Conservation (phyloP, 2,329 filamentous ascomycete species). For the Kalmusia sp. region DNA sequence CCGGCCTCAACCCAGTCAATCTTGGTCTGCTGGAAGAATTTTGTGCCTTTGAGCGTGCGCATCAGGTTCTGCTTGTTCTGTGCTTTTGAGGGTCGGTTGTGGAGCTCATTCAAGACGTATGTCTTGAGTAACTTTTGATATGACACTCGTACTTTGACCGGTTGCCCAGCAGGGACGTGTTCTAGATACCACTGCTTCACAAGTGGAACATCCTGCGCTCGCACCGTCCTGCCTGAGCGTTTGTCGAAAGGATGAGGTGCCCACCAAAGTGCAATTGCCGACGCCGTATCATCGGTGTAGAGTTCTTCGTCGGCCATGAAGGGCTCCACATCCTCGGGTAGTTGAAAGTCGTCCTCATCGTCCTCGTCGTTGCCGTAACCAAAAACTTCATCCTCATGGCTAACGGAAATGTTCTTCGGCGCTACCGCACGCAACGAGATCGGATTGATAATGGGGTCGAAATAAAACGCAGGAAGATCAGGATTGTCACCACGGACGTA, state of each 20-base stretch:
- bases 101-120: conserved; percentile 93
- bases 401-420: conserved; percentile 89
- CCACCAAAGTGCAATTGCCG: conserved; percentile 97
- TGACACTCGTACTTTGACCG: conserved; percentile 95
- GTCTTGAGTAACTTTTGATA: conserved; percentile 98
- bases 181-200: conserved; percentile 99
- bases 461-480: conserved; percentile 93
- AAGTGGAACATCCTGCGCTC: conserved; percentile 93
- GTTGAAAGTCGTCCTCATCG: conserved; percentile 80
- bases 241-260: conserved; percentile 95
- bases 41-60: conserved; percentile 89
- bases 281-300: conserved; percentile 86
- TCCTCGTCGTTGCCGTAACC: conserved; percentile 82
- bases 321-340: conserved; percentile 81
- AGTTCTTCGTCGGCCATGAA: conserved; percentile 91
- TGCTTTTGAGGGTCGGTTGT: conserved; percentile 94
- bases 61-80: conserved; percentile 94
- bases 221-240: conserved; percentile 92
- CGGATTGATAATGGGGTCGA: conserved; percentile 96
- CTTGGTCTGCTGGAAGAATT: conserved; percentile 99
- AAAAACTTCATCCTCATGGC: conserved; percentile 93
- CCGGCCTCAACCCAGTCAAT: conserved; percentile 99
- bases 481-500: conserved; percentile 82
- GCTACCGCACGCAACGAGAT: conserved; percentile 95
- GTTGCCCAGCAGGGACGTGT: conserved; percentile 88